Evolutionary conservation across 768 basidiomycete genomes (phyloP).

Genomic region (Vishniacozyma victoriae): DNA sequence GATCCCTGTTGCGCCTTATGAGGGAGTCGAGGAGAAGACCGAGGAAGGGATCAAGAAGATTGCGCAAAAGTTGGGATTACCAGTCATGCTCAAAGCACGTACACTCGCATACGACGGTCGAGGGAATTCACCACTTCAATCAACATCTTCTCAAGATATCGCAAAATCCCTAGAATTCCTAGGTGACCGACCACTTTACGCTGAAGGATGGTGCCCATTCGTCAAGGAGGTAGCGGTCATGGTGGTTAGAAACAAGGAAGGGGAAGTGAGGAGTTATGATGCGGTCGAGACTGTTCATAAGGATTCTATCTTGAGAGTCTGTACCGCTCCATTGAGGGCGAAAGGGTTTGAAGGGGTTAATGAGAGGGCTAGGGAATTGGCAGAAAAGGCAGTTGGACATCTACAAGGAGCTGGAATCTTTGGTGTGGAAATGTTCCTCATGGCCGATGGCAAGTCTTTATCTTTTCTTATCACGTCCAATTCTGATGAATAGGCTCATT

Average conservation of each 20-base stretch:
- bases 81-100: slow-evolving; percentile 93
- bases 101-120: slow-evolving; percentile 93
- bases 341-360: slow-evolving; percentile 53
- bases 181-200: slow-evolving; percentile 74
- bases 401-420: slow-evolving; percentile 88
- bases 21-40: slow-evolving; percentile 56
- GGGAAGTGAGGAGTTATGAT: slow-evolving; percentile 76
- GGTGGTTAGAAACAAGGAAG: slow-evolving; percentile 75
- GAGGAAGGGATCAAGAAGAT: slow-evolving; percentile 52
- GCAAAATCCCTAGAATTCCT: slow-evolving; percentile 49
- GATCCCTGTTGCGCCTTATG: slow-evolving; percentile 58
- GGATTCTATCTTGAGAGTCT: slow-evolving; percentile 86
- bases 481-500: slow-evolving; percentile 56
- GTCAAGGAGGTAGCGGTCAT: slow-evolving; percentile 88
- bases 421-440: slow-evolving; percentile 96
- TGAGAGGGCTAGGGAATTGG: slow-evolving; percentile 61
- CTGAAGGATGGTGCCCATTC: slow-evolving; percentile 89
- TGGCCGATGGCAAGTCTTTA: slow-evolving; percentile 64
- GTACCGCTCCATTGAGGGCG: slow-evolving; percentile 74
- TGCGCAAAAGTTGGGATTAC: slow-evolving; percentile 60
- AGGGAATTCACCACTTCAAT: slow-evolving; percentile 75
- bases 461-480: not conserved
- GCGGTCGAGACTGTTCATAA: slow-evolving; percentile 92
- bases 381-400: slow-evolving; percentile 70
- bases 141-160: slow-evolving; percentile 54